Evolutionary conservation across 495 filamentous ascomycete species (phyloP), one percentile per base, ranked within the genome.

Genomic region (Penicillium coprophilum): DNA sequence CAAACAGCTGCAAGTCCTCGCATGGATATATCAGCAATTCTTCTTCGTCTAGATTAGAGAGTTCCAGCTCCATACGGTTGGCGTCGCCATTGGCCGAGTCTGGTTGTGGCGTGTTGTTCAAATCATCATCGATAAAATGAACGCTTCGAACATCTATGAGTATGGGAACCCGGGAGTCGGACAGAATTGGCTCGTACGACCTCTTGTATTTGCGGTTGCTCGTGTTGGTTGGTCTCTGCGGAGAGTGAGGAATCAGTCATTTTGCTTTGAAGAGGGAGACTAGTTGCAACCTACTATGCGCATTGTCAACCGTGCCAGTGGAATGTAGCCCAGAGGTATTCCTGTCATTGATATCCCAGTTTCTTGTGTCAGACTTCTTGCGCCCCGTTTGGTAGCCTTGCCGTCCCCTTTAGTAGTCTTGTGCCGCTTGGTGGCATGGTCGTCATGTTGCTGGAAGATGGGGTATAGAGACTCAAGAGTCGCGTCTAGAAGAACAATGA

Each of bases 371-470:
- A 77, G 55, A 28, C 62, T 71, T 17, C 50, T 59, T n/a, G 53
- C 28, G 4, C 46, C 52, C 20, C 60, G 43, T 39, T 64, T 58
- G 12, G n/a, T n/a, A n/a, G n/a, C n/a, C n/a, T n/a, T n/a, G n/a
- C n/a, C 28, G 4, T 44, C 52, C 20, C 60, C 44, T 39, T 64
- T 58, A 11, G 40, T 8, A 32, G 69, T 24, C 55, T 75, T 79
- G 56, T 71, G 73, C 41, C 76, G 73, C 61, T 79, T 79, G 23
- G 36, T 62, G 10, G 60, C 63, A 55, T 45, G 69, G 9, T 49
- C 58, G 46, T 69, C 52, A 30, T 1, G 55, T 48, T 61, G 61
- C 50, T 57, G 50, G 46, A 73, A 56, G 43, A 63, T 59, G 46
- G 61, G 44, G 50, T 57, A 61, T 32, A 77, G 47, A 46, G 60